Evolutionary conservation across 257 asterid species (phyloP), one percentile per base, ranked within the genome.

Genomic region (Nemophila menziesii): DNA sequence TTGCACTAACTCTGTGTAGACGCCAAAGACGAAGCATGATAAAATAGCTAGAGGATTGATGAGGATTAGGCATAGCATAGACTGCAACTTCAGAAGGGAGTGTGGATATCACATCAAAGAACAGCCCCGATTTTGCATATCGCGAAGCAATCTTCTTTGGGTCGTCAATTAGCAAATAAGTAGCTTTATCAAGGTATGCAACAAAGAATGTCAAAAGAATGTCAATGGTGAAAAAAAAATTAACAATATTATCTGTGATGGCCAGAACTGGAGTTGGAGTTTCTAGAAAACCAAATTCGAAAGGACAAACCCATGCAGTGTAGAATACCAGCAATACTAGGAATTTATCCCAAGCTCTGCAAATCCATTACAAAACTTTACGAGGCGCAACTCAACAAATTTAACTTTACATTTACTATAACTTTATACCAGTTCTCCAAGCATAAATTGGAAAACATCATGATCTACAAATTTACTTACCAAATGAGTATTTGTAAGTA

Each of bases 221-320:
- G 69, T 82, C 94, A 29, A 76, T 42, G 29, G 68, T 63, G 27
- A 86, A 86, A 55, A 82, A 62, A 0, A 57, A 65, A 51, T 86
- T 82, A 3, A 74, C 90, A 4, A 79, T 50, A 39, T 82, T 76
- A 69, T 81, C 94, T 3, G 70, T 43, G 52, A 68, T 57, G 48
- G 76, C 37, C 11, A 78, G 85, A 39, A 61, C 23, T 17, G 69
- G 49, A 4, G 2, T 33, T 1, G 90, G 86, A 5, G 33, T 27
- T 20, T 63, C 62, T 8, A 82, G 68, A 75, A 82, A 86, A n/a
- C 94, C 94, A 45, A 82, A 77, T 42, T 86, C 92, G 51, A 67
- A 79, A n/a, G 92, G 94, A 22, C 75, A 74, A 46, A 69, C 79
- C 96, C 96, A 86, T 40, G 92, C 84, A 26, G 92, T 81, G 77